Percentiles rank a stretch among this genome's conserved stretches.
phyloP scores from a whole-genome alignment of 2,329 filamentous ascomycete species.

The Fusarium sp. region DNA sequence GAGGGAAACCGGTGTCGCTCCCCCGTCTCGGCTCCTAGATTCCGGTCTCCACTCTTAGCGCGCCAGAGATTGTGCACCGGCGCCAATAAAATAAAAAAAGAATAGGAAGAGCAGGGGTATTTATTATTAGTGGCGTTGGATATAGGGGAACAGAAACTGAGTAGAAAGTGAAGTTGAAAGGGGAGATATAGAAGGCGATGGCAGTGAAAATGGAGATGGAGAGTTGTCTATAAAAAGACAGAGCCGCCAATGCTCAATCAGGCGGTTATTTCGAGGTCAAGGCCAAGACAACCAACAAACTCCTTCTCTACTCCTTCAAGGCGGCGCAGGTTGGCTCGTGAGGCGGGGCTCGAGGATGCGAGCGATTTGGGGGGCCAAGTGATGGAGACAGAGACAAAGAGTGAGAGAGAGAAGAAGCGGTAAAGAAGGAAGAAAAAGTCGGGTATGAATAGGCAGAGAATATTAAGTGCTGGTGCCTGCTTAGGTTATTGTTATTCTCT shows the following conservation, averaged over 20 bases:
- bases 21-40: conserved; percentile 42
- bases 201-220: not conserved
- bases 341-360: conserved; percentile 21
- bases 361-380: conserved; percentile 24
- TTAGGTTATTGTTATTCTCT: not conserved
- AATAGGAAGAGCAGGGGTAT: conserved; percentile 19
- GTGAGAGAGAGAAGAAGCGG: not conserved
- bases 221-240: conserved; percentile 14
- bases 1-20: conserved; percentile 36
- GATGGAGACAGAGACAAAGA: not conserved
- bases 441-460: not conserved
- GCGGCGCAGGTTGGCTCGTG: conserved; percentile 31
- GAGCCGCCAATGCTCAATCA: conserved; percentile 6
- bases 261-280: conserved; percentile 29
- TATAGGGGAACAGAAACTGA: conserved; percentile 8
- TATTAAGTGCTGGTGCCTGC: not conserved
- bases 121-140: conserved; percentile 16
- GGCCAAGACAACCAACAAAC: conserved; percentile 17
- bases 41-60: conserved; percentile 44
- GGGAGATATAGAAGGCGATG: not conserved
- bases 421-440: not conserved
- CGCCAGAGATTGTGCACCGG: conserved; percentile 19
- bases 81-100: conserved; percentile 15
- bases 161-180: not conserved
- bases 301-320: conserved; percentile 17